A percentile compares a stretch with the other conserved stretches of the same genome.
phyloP scores from a whole-genome alignment of 208 protist species.

The Leishmania amazonensis region DNA sequence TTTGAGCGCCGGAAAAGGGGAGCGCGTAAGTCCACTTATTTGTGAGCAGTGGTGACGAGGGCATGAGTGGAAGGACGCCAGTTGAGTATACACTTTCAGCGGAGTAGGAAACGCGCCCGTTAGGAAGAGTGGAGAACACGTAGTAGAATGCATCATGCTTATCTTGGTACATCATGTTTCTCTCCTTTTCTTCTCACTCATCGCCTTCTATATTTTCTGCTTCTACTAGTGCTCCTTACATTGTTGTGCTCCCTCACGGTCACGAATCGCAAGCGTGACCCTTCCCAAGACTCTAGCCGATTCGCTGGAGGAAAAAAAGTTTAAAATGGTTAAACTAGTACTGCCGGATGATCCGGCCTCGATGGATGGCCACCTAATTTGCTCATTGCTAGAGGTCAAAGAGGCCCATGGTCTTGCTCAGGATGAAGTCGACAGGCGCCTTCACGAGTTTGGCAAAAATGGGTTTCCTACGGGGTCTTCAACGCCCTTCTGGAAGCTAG shows the following conservation, averaged over 20 bases:
- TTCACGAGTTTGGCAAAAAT: slow-evolving; percentile 68
- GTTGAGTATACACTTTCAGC: neutral
- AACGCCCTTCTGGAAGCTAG: slow-evolving; percentile 81
- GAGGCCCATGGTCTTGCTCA: slow-evolving; percentile 7
- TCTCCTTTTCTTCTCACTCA: neutral
- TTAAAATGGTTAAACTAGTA: slow-evolving; percentile 16
- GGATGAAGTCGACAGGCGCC: slow-evolving; percentile 47
- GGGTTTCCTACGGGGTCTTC: slow-evolving; percentile 54
- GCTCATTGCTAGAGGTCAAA: slow-evolving; percentile 19
- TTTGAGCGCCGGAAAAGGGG: neutral
- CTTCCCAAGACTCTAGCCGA: neutral
- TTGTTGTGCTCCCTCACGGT: neutral
- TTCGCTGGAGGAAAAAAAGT: neutral
- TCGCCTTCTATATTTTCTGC: neutral
- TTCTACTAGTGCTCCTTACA: neutral
- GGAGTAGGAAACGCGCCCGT: neutral
- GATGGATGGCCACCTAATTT: slow-evolving; percentile 20
- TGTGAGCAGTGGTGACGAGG: no score
- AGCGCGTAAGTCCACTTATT: neutral
- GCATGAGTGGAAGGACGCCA: neutral
- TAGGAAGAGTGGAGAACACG: neutral
- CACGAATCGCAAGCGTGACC: neutral
- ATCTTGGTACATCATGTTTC: neutral
- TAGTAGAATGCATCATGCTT: neutral
- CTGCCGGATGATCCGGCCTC: slow-evolving; percentile 31